Base-by-base conservation (phyloP, 78 protist species). In the Trichosphaerium sp. region DNA sequence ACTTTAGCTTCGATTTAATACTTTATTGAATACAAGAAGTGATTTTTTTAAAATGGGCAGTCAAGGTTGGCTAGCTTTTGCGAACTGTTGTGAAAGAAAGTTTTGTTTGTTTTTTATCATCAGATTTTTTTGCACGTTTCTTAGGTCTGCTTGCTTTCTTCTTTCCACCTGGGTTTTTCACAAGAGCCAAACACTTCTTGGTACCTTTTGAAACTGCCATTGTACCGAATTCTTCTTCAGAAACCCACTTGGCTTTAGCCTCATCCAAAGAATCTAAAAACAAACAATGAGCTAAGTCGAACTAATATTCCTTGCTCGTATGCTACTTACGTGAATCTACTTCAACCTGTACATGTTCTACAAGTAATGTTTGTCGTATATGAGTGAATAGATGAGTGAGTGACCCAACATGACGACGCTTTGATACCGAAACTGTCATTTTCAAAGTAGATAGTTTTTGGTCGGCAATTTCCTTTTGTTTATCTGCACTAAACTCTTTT, bases 161-260 rank as follows among this genome's bases (percentile, higher is more conserved):
- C 58, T 74, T 74, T n/a, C 51, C 48, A 39, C 43, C n/a, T n/a
- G n/a, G n/a, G n/a, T n/a, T n/a, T n/a, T n/a, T n/a, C n/a, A n/a
- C n/a, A n/a, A 76, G 26, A 14, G 57, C 55, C 57, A 65, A 62
- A 76, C 82, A 76, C 31, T 76, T 76, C 51, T 42, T 31, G 73
- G 69, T 65, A 47, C 69, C 70, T 31, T 56, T 76, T 15, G 82
- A 56, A 14, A 76, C 55, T 5, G 69, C 82, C 21, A 32, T 40
- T 4, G 29, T 18, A 7, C 26, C 15, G 32, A 76, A 23, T 11
- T 58, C 12, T 6, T 25, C n/a, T 2, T 51, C 14, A 8, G 7
- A 14, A 10, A 76, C 6, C 82, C 82, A 76, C 25, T 48, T 34
- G 3, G 25, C n/a, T 21, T 56, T 54, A n/a, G n/a, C n/a, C n/a